Evolutionary conservation across 768 basidiomycete genomes (phyloP).

Genomic region (Serendipita sp.): DNA sequence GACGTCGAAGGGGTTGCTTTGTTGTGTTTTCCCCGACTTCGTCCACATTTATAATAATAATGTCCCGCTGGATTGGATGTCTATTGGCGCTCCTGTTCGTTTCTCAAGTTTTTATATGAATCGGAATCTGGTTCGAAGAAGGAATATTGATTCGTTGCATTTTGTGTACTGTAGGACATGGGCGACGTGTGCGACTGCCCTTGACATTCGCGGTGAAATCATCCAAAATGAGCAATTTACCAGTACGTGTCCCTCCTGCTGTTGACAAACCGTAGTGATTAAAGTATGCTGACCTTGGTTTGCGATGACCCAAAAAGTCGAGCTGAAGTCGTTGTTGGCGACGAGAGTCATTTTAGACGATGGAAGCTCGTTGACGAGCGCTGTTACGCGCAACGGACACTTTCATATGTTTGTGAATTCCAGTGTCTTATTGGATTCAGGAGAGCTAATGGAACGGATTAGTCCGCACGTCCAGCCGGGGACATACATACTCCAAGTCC

Average conservation of each 20-base stretch:
- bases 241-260: not conserved
- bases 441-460: not conserved
- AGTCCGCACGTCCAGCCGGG: slow-evolving; percentile 58
- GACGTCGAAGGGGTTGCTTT: too few relatives aligned
- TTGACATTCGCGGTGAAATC: not conserved
- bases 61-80: too few relatives aligned
- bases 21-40: too few relatives aligned
- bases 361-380: not conserved
- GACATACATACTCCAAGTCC: slow-evolving; percentile 50
- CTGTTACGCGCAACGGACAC: not conserved
- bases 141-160: too few relatives aligned
- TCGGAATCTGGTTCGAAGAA: too few relatives aligned
- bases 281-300: not conserved
- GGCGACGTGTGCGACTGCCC: not conserved
- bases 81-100: not conserved
- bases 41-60: too few relatives aligned
- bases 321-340: not conserved
- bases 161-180: too few relatives aligned
- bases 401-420: not conserved
- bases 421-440: not conserved
- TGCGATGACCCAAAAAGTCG: not conserved
- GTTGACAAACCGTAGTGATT: too few relatives aligned
- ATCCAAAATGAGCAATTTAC: not conserved
- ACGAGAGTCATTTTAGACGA: not conserved
- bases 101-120: not conserved